Percentiles rank a stretch among this genome's conserved stretches.
Evolutionary conservation across 2,329 filamentous ascomycete species (phyloP).

Genomic region (Penicillium sp.): DNA sequence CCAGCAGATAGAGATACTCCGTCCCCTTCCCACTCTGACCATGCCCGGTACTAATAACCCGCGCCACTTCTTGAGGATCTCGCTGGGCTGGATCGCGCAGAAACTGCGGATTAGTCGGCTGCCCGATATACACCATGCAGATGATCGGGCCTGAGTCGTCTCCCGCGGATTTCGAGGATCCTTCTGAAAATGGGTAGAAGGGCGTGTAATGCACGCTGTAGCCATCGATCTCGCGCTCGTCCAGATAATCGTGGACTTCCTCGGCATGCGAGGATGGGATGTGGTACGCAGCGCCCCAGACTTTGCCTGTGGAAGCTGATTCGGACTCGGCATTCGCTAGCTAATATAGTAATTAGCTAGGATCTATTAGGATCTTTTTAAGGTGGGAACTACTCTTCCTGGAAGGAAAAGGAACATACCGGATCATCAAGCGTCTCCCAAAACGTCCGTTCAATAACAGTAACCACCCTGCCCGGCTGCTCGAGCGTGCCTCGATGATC

Average conservation of each 20-base stretch:
- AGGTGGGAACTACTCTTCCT: neutral
- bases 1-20: conserved; percentile 81
- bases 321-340: conserved; percentile 32
- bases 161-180: neutral
- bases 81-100: conserved; percentile 55
- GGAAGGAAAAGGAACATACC: conserved; percentile 35
- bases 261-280: conserved; percentile 67
- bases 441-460: conserved; percentile 76
- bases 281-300: conserved; percentile 93
- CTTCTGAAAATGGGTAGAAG: conserved; percentile 52
- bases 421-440: conserved; percentile 73
- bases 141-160: conserved; percentile 36
- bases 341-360: conserved; percentile 17
- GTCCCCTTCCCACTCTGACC: conserved; percentile 86
- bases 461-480: conserved; percentile 85
- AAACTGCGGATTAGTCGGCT: conserved; percentile 90
- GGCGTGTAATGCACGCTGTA: conserved; percentile 90
- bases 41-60: conserved; percentile 69
- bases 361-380: neutral
- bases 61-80: conserved; percentile 69
- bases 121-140: conserved; percentile 86
- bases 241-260: conserved; percentile 83
- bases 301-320: conserved; percentile 44
- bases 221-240: conserved; percentile 95
- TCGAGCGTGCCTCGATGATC: conserved; percentile 91